Evolutionary conservation across 805 yeast genomes (phyloP).

Genomic region (Torulaspora quercuum): DNA sequence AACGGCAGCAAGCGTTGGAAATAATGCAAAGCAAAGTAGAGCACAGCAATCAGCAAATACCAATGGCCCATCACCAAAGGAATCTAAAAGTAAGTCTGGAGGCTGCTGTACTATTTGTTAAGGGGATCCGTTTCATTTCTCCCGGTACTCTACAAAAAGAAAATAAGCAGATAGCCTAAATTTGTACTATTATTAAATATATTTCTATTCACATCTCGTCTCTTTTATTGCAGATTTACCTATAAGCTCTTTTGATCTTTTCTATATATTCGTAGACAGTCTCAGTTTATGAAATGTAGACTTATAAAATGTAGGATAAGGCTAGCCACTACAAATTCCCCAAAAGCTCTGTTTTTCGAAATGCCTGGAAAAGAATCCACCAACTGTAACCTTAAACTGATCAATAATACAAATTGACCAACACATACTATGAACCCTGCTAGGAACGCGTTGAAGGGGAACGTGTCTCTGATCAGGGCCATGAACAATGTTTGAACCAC

Average conservation of each 20-base stretch:
- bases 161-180: too few species aligned
- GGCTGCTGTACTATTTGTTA: constrained; percentile 18
- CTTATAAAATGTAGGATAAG: constrained; percentile 84
- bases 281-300: constrained; percentile 81
- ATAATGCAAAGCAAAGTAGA: constrained; percentile 14
- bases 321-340: constrained; percentile 85
- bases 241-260: too few species aligned
- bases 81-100: constrained; percentile 11
- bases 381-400: constrained; percentile 74
- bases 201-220: constrained; percentile 3
- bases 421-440: constrained; percentile 91
- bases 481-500: constrained; percentile 75
- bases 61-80: constrained; percentile 5
- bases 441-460: constrained; percentile 95
- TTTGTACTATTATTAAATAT: constrained; percentile 9
- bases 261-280: too few species aligned
- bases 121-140: neutral
- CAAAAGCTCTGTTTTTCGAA: constrained; percentile 65
- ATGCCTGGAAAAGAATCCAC: constrained; percentile 44
- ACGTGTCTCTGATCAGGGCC: constrained; percentile 67
- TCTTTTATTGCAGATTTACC: neutral
- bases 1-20: constrained; percentile 6
- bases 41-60: constrained; percentile 15
- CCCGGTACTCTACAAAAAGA: too few species aligned
- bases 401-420: constrained; percentile 90